Base-by-base conservation (phyloP, 2,329 filamentous ascomycete species). In the Orbilia oligospora region DNA sequence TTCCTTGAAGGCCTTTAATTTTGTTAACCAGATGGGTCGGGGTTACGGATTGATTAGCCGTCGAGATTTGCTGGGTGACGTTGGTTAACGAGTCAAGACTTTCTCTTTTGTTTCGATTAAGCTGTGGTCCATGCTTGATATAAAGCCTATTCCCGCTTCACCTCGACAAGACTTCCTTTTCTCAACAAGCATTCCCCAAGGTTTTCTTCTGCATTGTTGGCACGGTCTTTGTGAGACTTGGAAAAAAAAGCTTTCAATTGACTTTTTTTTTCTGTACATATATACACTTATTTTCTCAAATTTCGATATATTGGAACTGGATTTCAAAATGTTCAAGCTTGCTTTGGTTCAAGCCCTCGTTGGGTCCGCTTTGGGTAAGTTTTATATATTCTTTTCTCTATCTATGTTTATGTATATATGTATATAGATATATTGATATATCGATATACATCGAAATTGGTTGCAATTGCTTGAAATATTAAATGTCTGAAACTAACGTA, bases 301-400 rank as follows among this genome's bases (percentile, higher is more conserved):
- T 46, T 51, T 30, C n/a, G n/a, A n/a, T 12, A 61, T 63, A 36
- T 78, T 72, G 68, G 56, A 78, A 72, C 75, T 72, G 75, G 75
- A 38, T 78, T 78, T 78, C 68, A 72, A 72, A 68, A 78, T 78
- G 75, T 68, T 72, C 8, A 78, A 68, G 75, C 63, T 78, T 72
- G 75, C 75, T 63, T 72, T 78, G 75, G 63, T 72, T 64, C 75
- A 78, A 78, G 68, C 75, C 48, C 64, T 78, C 53, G 68, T 46
- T 51, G 75, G 75, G 30, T 78, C 75, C 22, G 73, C 67, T 24
- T 61, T 78, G 33, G 75, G 75, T 78, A 71, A 12, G 67, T 63
- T 44, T 6, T 9, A 41, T n/a, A 53, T 53, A 14, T 5, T 9
- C n/a, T n/a, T n/a, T n/a, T n/a, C n/a, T 55, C 14, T 33, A 8